Evolutionary conservation across 169 alveolate species (phyloP).

Genomic region (Plasmodium gallinaceum): DNA sequence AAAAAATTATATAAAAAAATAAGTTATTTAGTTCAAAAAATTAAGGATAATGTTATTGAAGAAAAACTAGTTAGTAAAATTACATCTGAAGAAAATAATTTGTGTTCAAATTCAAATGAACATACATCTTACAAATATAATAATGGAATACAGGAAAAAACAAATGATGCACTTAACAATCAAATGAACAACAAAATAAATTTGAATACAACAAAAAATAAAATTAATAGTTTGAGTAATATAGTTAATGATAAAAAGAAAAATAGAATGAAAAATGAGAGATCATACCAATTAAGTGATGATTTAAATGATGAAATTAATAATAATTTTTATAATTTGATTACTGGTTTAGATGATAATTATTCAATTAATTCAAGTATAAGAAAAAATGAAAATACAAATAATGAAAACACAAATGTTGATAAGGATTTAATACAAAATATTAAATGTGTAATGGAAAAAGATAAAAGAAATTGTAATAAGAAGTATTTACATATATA

Average conservation of each 20-base stretch:
- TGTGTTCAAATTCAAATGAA: too few species aligned
- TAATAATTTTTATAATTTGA: conserved; percentile 11
- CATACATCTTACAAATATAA: too few species aligned
- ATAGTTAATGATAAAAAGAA: background rate
- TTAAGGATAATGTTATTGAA: conserved; percentile 21
- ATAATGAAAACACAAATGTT: background rate
- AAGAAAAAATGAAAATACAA: background rate
- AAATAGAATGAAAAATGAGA: background rate
- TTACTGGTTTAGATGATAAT: conserved; percentile 14
- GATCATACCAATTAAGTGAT: background rate
- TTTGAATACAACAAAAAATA: background rate
- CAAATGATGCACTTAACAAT: background rate
- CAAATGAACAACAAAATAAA: background rate
- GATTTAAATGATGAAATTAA: conserved; percentile 3
- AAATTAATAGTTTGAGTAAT: background rate
- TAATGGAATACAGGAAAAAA: too few species aligned
- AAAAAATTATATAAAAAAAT: conserved; percentile 41
- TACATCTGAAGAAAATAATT: background rate
- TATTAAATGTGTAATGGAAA: background rate
- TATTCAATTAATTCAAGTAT: conserved; percentile 3
- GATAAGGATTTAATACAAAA: background rate
- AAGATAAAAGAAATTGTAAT: background rate
- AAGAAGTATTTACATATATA: conserved; percentile 27
- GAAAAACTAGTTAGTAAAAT: background rate
- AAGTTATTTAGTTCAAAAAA: conserved; percentile 38